Percentiles rank a stretch among this genome's conserved stretches.
phyloP scores from a whole-genome alignment of 169 alveolate species.

The Plasmodium yoelii region DNA sequence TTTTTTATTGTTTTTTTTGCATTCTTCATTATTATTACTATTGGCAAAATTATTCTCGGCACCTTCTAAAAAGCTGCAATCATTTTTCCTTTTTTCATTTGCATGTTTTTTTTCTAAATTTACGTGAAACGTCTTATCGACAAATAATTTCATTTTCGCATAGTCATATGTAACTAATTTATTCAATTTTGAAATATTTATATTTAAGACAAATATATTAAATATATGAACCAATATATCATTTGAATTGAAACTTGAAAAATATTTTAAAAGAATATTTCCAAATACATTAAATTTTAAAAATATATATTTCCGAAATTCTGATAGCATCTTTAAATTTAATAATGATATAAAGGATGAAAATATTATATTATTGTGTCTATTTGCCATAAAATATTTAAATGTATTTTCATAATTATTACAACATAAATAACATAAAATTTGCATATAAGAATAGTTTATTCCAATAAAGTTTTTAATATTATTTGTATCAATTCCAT shows the following conservation, averaged over 20 bases:
- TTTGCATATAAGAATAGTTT: conserved; percentile 14
- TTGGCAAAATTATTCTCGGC: too few species aligned
- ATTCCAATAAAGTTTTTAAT: conserved; percentile 2
- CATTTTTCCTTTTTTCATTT: not conserved
- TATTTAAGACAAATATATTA: conserved; percentile 9
- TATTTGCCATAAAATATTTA: conserved; percentile 20
- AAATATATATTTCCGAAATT: conserved; percentile 38
- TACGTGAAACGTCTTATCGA: not conserved
- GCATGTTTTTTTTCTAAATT: not conserved
- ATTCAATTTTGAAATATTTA: conserved; percentile 12
- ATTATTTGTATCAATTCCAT: conserved; percentile 1
- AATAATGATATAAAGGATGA: conserved; percentile 28
- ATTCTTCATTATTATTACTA: too few species aligned
- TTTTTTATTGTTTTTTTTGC: not conserved
- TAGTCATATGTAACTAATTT: conserved; percentile 14
- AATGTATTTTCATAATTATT: conserved; percentile 39
- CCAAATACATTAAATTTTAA: conserved; percentile 4
- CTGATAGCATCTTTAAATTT: conserved; percentile 1
- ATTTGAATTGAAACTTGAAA: conserved; percentile 14
- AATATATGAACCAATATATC: conserved; percentile 6
- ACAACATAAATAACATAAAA: conserved; percentile 31
- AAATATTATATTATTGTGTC: conserved; percentile 26
- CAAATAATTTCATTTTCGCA: conserved; percentile 9
- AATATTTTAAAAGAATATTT: conserved; percentile 37
- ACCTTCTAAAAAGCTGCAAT: not conserved